phyloP scores from a whole-genome alignment of 176 grass and related monocot genomes.

The Typha latifolia region DNA sequence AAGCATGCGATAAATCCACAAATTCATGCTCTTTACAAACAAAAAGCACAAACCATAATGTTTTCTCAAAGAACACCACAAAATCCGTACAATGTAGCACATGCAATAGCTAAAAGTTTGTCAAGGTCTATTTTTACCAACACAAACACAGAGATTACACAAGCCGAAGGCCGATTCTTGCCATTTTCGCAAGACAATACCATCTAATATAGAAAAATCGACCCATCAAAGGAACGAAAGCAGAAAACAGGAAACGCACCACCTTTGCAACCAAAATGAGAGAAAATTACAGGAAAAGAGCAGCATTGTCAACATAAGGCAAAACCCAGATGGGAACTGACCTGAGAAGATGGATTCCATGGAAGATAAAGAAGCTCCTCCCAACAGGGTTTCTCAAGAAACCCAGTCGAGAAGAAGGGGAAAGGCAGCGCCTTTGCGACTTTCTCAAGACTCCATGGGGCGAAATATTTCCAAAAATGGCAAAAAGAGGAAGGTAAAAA shows the following conservation, averaged over 20 bases:
- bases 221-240: no score
- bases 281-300: not conserved
- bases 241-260: not conserved
- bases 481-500: not conserved
- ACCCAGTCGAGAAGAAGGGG: constrained; percentile 3
- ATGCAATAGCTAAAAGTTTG: no score
- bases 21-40: no score
- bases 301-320: not conserved
- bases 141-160: no score
- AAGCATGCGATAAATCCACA: no score
- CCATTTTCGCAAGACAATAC: no score
- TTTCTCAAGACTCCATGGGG: constrained; percentile 14
- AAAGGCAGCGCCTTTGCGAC: not conserved
- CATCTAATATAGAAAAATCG: no score
- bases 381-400: not conserved
- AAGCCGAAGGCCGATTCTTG: no score
- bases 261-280: not conserved
- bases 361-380: not conserved
- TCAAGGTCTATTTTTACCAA: no score
- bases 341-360: constrained; percentile 32
- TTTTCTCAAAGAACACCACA: no score
- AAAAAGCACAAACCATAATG: no score
- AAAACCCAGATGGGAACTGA: not conserved
- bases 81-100: no score
- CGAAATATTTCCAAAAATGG: constrained; percentile 1